These are phyloP conservation scores for Pythium inflatum DNA, from an alignment of 352 stramenopile species.

Conservation along the genomic window DNA sequence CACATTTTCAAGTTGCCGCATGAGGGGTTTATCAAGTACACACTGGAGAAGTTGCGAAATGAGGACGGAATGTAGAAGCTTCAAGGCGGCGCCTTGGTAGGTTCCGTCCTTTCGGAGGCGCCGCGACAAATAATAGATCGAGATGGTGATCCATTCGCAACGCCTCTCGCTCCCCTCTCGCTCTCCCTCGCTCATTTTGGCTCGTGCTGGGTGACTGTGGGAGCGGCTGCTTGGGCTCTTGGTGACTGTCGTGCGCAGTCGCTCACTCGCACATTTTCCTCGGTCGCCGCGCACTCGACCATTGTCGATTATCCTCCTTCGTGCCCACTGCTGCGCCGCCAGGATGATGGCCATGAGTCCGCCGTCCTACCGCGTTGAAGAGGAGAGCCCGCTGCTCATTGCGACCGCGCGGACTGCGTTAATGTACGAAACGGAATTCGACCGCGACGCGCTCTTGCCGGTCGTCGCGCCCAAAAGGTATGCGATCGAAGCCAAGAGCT, in stretches of 20 bases:
- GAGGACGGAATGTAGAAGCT: constrained; percentile 26
- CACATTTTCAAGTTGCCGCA: constrained; percentile 24
- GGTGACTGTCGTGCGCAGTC: constrained; percentile 19
- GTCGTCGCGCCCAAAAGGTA: constrained; percentile 18
- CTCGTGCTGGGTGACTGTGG: neutral
- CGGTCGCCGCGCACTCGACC: constrained; percentile 12
- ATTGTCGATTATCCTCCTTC: constrained; percentile 26
- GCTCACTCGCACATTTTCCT: neutral
- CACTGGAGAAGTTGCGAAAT: constrained; percentile 18
- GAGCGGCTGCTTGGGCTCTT: too few relatives aligned
- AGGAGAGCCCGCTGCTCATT: constrained; percentile 20
- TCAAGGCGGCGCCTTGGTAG: constrained; percentile 1
- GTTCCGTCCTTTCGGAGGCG: constrained; percentile 7
- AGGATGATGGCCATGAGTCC: constrained; percentile 7
- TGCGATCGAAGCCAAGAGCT: constrained; percentile 5
- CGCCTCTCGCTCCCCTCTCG: neutral
- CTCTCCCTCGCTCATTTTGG: neutral
- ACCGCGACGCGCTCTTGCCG: neutral
- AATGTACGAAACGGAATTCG: neutral
- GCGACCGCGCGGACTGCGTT: neutral
- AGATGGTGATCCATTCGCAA: constrained; percentile 21
- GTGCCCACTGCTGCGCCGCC: too few relatives aligned
- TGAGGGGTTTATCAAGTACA: constrained; percentile 4
- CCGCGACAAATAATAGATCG: constrained; percentile 21
- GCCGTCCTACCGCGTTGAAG: neutral